Evolutionary conservation across 306 rosid genomes (phyloP).

Genomic region (Sophora flavescens): DNA sequence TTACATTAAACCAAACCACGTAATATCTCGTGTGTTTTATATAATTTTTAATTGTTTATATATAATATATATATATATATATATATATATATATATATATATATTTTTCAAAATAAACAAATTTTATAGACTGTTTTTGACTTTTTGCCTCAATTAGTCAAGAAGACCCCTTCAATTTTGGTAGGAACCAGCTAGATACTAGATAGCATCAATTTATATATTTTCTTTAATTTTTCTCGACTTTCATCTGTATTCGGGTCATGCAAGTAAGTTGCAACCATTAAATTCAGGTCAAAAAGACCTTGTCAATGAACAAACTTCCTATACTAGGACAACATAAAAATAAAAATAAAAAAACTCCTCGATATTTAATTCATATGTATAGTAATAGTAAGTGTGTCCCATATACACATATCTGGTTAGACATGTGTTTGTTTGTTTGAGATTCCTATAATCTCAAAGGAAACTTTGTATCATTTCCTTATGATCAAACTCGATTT

Average conservation of each 20-base stretch:
- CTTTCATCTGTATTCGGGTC: background rate
- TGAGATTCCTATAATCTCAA: no score
- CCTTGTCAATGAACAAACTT: constrained; percentile 22
- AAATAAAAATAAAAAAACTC: background rate
- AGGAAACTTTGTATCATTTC: no score
- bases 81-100: no score
- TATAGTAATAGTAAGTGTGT: background rate
- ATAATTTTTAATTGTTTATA: no score
- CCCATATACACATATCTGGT: constrained; percentile 7
- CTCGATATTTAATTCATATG: background rate
- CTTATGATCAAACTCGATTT: no score
- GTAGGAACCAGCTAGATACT: constrained; percentile 42
- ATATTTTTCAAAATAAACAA: no score
- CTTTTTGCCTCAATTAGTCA: no score
- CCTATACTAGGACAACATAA: background rate
- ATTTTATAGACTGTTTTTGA: no score
- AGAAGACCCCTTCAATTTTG: constrained; percentile 4
- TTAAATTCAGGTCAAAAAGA: constrained; percentile 38
- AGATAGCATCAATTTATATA: background rate
- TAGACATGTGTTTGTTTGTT: no score
- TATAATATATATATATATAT: no score
- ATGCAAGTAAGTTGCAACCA: constrained; percentile 35
- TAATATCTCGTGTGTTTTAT: no score
- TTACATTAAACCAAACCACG: no score
- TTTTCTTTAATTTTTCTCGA: constrained; percentile 17